These are phyloP conservation scores for Stereocaulon alpinum DNA, from an alignment of 495 filamentous ascomycete genomes.

Conservation along the genomic window DNA sequence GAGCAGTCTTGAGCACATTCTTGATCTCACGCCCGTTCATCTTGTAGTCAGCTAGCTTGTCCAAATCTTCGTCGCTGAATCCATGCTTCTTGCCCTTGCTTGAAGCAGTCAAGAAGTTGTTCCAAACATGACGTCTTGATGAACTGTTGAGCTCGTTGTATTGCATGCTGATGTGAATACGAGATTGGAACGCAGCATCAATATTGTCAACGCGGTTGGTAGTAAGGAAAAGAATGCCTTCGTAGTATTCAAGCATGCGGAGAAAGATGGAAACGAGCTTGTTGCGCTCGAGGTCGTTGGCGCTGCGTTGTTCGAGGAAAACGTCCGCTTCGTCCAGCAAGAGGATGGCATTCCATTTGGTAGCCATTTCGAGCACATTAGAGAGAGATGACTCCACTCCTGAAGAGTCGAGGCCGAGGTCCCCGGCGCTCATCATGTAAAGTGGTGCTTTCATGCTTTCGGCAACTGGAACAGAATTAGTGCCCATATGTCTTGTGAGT, in stretches of 20 bases:
- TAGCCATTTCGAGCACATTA: slow-evolving; percentile 22
- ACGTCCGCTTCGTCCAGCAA: slow-evolving; percentile 58
- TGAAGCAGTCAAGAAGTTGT: slow-evolving; percentile 14
- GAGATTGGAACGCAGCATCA: slow-evolving; percentile 35
- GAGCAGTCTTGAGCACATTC: slow-evolving; percentile 51
- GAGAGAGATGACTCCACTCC: slow-evolving; percentile 19
- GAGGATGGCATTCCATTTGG: slow-evolving; percentile 31
- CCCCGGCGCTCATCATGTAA: slow-evolving; percentile 19
- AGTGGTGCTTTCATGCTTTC: slow-evolving; percentile 18
- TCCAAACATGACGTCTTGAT: slow-evolving; percentile 16
- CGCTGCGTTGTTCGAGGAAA: slow-evolving; percentile 46
- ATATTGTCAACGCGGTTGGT: slow-evolving; percentile 36
- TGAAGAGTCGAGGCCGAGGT: slow-evolving; percentile 16
- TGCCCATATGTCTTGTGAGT: background rate
- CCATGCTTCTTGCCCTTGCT: slow-evolving; percentile 3
- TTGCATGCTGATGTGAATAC: slow-evolving; percentile 36
- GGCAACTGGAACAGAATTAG: slow-evolving; percentile 8
- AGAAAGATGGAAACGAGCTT: slow-evolving; percentile 41
- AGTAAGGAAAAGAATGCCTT: slow-evolving; percentile 30
- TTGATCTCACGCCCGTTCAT: slow-evolving; percentile 58
- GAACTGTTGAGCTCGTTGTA: slow-evolving; percentile 28
- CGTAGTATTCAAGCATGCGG: slow-evolving; percentile 30
- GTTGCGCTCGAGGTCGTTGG: slow-evolving; percentile 43
- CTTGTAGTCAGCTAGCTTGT: slow-evolving; percentile 32
- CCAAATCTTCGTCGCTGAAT: slow-evolving; percentile 33